These are phyloP conservation scores for Trifolium pratense DNA, from an alignment of 306 rosid genomes.

Conservation along the genomic window DNA sequence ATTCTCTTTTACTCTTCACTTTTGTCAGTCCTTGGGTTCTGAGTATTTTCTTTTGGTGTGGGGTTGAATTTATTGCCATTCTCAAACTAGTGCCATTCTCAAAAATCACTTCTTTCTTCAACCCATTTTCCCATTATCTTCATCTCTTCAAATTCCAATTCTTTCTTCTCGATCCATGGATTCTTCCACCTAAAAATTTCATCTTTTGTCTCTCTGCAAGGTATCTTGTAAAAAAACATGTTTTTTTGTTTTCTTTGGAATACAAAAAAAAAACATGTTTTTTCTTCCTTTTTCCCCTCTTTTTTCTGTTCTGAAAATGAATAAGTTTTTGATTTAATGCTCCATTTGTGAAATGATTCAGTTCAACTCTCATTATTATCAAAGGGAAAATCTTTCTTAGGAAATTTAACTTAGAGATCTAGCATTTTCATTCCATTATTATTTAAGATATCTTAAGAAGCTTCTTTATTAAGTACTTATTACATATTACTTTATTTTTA, in stretches of 20 bases:
- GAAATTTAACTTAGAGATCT: constrained; percentile 48
- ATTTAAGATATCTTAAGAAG: constrained; percentile 13
- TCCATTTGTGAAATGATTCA: constrained; percentile 11
- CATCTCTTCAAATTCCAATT: constrained; percentile 53
- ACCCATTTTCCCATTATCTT: constrained; percentile 40
- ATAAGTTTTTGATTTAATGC: constrained; percentile 35
- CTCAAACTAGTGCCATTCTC: constrained; percentile 57
- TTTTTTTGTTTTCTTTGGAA: background rate
- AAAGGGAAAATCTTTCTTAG: constrained; percentile 14
- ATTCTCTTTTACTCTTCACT: constrained; percentile 57
- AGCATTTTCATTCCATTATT: constrained; percentile 23
- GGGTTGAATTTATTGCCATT: constrained; percentile 61
- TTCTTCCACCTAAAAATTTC: constrained; percentile 42
- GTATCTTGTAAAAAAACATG: constrained; percentile 41
- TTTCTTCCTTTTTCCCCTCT: background rate
- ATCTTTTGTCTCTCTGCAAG: constrained; percentile 51
- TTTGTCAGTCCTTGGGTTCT: constrained; percentile 75
- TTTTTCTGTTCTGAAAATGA: constrained; percentile 41
- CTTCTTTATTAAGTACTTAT: background rate
- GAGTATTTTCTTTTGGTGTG: constrained; percentile 37
- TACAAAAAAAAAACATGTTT: too few relatives aligned
- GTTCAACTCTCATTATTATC: constrained; percentile 1
- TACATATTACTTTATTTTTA: background rate
- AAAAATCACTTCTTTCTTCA: constrained; percentile 45
- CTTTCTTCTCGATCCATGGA: constrained; percentile 62